Percentiles rank a stretch among this genome's conserved stretches.
Conservation (phyloP, 306 rosid species). For the Castanea crenata region DNA sequence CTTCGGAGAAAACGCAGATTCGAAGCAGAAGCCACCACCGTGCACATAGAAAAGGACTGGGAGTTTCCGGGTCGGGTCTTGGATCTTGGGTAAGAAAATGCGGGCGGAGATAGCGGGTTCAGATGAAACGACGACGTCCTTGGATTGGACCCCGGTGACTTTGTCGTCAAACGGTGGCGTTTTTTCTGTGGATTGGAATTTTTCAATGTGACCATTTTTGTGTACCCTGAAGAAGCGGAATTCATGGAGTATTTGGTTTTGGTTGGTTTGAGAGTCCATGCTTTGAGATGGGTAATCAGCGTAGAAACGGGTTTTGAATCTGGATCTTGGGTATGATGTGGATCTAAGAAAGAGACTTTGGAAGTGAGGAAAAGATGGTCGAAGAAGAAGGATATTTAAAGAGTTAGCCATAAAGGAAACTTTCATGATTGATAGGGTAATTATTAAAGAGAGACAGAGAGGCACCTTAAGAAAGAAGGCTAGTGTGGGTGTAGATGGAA, state of each 20-base stretch:
- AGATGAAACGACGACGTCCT: conserved; percentile 31
- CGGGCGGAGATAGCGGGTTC: conserved; percentile 34
- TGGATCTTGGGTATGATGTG: background rate
- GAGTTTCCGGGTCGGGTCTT: conserved; percentile 2
- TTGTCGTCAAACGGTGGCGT: conserved; percentile 29
- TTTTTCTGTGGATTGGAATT: background rate
- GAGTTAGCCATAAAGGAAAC: background rate
- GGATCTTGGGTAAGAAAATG: conserved; percentile 26
- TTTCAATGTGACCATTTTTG: conserved; percentile 23
- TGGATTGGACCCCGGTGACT: conserved; percentile 15
- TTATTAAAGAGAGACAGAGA: background rate
- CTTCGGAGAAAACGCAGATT: conserved; percentile 24
- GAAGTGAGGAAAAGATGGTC: background rate
- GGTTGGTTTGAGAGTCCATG: too few relatives aligned
- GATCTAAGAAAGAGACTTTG: background rate
- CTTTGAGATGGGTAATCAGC: background rate
- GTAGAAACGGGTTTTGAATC: background rate
- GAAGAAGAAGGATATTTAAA: background rate
- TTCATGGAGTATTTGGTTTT: conserved; percentile 8
- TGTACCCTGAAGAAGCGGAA: conserved; percentile 32
- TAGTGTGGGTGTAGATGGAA: background rate
- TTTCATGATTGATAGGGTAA: background rate
- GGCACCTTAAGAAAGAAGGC: background rate
- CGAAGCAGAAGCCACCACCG: conserved; percentile 38
- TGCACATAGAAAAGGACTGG: conserved; percentile 36